phyloP scores from a whole-genome alignment of 257 asterid species.

The Penstemon eatonii region DNA sequence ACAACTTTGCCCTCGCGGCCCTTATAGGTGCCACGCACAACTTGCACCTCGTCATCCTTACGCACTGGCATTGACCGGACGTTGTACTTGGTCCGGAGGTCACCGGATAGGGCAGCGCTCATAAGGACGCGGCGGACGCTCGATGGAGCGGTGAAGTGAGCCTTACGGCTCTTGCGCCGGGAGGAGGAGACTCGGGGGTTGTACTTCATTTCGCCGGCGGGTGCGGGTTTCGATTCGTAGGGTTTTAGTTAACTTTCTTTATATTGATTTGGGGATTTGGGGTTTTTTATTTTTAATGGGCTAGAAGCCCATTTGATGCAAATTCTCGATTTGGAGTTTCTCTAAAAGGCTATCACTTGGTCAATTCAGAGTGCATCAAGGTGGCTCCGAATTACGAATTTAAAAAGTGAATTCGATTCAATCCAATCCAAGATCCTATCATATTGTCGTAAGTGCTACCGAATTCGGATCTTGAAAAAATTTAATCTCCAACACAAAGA shows the following conservation, averaged over 20 bases:
- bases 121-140: conserved; percentile 71
- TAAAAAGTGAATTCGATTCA: too few species aligned
- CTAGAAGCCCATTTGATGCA: not conserved
- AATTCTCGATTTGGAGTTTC: too few species aligned
- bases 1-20: conserved; percentile 72
- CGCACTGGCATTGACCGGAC: conserved; percentile 72
- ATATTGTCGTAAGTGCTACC: too few species aligned
- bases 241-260: too few species aligned
- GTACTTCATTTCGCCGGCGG: conserved; percentile 56
- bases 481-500: too few species aligned
- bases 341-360: too few species aligned
- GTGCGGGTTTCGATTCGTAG: too few species aligned
- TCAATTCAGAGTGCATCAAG: too few species aligned
- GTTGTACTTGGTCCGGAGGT: conserved; percentile 65
- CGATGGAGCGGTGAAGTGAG: conserved; percentile 78
- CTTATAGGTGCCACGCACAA: conserved; percentile 70
- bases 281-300: not conserved
- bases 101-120: conserved; percentile 66
- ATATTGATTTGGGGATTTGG: too few species aligned
- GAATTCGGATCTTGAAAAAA: too few species aligned
- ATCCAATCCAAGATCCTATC: too few species aligned
- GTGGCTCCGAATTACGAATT: too few species aligned
- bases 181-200: conserved; percentile 71
- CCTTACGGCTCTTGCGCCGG: conserved; percentile 75
- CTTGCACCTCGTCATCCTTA: conserved; percentile 82